These are phyloP conservation scores for Didymellaceae sp. DNA, from an alignment of 2,329 filamentous ascomycete genomes.

Conservation along the genomic window DNA sequence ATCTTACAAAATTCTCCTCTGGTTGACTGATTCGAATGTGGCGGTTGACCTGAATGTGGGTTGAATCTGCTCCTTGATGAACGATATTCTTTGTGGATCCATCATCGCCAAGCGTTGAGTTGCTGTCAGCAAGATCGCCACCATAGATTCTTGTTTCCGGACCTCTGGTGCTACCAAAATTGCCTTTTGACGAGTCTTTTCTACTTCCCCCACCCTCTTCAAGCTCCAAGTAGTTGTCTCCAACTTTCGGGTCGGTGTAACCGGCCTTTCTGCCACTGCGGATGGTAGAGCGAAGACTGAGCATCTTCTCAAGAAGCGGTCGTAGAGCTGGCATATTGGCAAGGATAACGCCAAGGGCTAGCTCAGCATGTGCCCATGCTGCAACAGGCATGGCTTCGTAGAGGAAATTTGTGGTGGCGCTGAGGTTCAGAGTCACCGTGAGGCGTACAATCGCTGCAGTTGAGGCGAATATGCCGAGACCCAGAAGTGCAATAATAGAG, in stretches of 20 bases:
- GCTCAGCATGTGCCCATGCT: neutral
- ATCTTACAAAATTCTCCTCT: too few species aligned
- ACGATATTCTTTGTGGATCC: conserved; percentile 4
- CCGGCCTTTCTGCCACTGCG: conserved; percentile 9
- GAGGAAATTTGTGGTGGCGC: conserved; percentile 18
- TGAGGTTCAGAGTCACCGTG: conserved; percentile 44
- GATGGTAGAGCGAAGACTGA: conserved; percentile 17
- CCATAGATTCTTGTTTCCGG: conserved; percentile 18
- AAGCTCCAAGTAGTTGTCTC: conserved; percentile 18
- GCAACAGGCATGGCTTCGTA: conserved; percentile 23
- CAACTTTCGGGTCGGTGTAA: conserved; percentile 8
- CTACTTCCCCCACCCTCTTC: neutral
- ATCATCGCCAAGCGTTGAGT: conserved; percentile 10
- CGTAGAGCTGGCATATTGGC: conserved; percentile 21
- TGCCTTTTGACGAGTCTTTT: conserved; percentile 5
- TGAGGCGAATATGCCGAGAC: conserved; percentile 24
- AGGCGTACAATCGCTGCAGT: conserved; percentile 44
- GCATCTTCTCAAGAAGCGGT: conserved; percentile 19
- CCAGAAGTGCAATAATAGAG: conserved; percentile 25
- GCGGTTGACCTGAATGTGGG: neutral
- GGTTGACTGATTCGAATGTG: neutral
- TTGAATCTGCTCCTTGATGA: neutral
- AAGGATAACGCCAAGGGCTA: conserved; percentile 14
- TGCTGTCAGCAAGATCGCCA: conserved; percentile 14
- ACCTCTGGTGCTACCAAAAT: neutral